Base-by-base conservation (phyloP, 129 eudicot genomes). In the Ambrosia artemisiifolia region DNA sequence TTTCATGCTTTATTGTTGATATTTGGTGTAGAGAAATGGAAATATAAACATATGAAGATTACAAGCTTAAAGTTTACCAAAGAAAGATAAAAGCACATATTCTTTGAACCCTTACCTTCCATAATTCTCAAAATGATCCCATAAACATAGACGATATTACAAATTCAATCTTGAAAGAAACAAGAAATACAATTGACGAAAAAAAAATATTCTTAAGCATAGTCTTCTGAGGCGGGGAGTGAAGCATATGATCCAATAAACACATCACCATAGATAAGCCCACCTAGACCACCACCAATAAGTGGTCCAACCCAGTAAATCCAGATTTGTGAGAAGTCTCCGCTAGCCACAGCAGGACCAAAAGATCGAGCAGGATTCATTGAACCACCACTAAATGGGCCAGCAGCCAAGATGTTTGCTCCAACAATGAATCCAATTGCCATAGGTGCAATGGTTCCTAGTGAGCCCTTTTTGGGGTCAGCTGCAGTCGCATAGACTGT, bases 281-380 rank as follows among this genome's bases (percentile, higher is more conserved):
- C 92, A 57, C 88, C 92, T 18, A 87, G 71, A n/a, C 82, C 92
- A 42, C 88, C 92, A 50, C 92, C 92, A 34, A 87, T 76, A 35
- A 87, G 86, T 65, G 92, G 92, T 42, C 92, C 92, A 62, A 79
- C 83, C 92, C 92, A 87, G 59, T 84, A 87, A 77, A 87, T 60
- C 88, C 88, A 83, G 14, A 69, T 60, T 10, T 78, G 68, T 5
- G 86, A 72, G 71, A 81, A 87, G 42, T 78, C 84, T 65, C 84
- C 82, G 34, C 81, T 65, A 19, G 43, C 84, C 12, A 83, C 78
- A 11, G 91, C 91, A 4, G 91, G 88, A 16, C 91, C 63, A 57
- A 28, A 57, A 28, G 63, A 57, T 5, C 38, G 63, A 11, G 63
- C 63, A 57, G 63, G 63, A 36, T 57, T 57, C 63, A 57, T 57